Percentiles rank a stretch among this genome's conserved stretches.
phyloP scores from a whole-genome alignment of 345 rosid species.

The Eucalyptus erythrocorys region DNA sequence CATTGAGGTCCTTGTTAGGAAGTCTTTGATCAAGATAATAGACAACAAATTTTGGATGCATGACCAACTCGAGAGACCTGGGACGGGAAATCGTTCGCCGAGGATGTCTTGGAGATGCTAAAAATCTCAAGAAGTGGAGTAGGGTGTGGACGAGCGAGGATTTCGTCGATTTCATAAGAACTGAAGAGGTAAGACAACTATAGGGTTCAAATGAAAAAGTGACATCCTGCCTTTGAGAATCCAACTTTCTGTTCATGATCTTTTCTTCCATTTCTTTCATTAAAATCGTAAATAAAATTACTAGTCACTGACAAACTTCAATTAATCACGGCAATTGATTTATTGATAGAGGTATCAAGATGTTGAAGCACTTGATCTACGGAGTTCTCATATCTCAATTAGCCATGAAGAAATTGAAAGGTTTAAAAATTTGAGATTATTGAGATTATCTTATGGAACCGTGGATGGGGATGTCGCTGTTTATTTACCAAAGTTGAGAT shows the following conservation, averaged over 20 bases:
- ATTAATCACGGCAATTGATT: not conserved
- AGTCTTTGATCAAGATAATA: no score
- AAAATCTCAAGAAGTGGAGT: not conserved
- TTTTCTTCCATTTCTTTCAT: not conserved
- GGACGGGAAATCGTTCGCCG: not conserved
- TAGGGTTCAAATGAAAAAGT: not conserved
- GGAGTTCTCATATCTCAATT: no score
- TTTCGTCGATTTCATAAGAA: not conserved
- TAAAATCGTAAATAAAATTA: no score
- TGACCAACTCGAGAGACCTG: not conserved
- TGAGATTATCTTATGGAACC: no score
- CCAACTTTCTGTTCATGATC: not conserved
- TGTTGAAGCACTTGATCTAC: not conserved
- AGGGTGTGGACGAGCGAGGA: slow-evolving; percentile 1
- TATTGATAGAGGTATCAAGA: not conserved
- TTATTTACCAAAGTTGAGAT: not conserved
- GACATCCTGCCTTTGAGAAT: not conserved
- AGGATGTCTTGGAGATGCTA: no score
- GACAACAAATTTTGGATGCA: not conserved
- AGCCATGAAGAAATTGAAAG: not conserved
- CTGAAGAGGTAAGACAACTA: not conserved
- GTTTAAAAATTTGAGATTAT: not conserved
- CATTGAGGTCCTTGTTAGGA: no score
- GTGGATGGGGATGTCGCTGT: not conserved
- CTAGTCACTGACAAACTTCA: not conserved